phyloP scores from a whole-genome alignment of 371 early-diverging fungal species.

The Coemansia sp. region DNA sequence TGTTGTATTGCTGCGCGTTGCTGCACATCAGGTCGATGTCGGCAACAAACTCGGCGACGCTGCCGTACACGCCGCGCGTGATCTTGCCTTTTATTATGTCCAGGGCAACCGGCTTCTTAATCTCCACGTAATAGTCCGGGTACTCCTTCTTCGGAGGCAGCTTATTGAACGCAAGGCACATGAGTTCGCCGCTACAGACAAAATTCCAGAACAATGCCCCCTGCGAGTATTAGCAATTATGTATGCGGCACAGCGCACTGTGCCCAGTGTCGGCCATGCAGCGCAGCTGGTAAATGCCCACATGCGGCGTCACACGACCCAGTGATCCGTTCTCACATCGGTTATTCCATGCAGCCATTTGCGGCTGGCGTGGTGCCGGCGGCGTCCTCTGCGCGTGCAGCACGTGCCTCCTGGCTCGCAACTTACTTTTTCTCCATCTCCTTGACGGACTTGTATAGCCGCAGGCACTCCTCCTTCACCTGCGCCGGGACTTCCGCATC shows the following conservation, averaged over 20 bases:
- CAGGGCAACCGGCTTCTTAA: conserved; percentile 72
- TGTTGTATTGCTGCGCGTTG: conserved; percentile 75
- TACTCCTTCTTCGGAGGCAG: conserved; percentile 75
- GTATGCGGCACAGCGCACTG: background rate
- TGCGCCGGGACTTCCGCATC: background rate
- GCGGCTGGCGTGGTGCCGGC: background rate
- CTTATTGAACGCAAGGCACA: conserved; percentile 50
- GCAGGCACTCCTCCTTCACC: conserved; percentile 39
- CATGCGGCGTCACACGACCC: conserved; percentile 3
- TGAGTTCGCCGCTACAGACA: conserved; percentile 36
- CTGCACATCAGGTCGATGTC: conserved; percentile 68
- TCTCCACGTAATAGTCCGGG: conserved; percentile 87
- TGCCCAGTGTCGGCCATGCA: background rate
- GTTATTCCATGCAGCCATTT: background rate
- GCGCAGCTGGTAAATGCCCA: background rate
- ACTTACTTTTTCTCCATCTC: conserved; percentile 45
- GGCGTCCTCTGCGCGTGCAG: no score
- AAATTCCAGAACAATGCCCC: background rate
- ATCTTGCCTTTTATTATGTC: conserved; percentile 73
- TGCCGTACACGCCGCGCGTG: conserved; percentile 56
- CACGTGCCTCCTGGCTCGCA: background rate
- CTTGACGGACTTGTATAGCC: conserved; percentile 39
- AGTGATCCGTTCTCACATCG: background rate
- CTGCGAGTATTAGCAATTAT: background rate
- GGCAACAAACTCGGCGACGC: conserved; percentile 58